Conservation (phyloP, 371 early-diverging fungal genomes). For the Mortierella sp. region DNA sequence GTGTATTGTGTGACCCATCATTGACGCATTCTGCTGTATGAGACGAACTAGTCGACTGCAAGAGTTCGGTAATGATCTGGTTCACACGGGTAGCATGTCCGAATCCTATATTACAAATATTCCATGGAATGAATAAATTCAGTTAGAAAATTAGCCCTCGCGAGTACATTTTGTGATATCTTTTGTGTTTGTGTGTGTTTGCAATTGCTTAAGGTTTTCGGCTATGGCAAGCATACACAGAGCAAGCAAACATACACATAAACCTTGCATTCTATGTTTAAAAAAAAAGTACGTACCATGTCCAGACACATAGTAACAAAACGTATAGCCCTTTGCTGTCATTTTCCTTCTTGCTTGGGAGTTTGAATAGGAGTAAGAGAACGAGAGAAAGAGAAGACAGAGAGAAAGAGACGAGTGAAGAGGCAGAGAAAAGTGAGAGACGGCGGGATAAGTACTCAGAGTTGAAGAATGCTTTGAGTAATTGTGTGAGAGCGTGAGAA, state of each 20-base stretch:
- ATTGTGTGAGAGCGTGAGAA: neutral
- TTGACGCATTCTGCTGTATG: neutral
- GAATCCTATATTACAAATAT: slow-evolving; percentile 61
- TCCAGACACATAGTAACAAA: slow-evolving; percentile 80
- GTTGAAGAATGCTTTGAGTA: neutral
- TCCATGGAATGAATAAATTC: too few relatives aligned
- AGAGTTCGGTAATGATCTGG: slow-evolving; percentile 70
- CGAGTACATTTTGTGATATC: neutral
- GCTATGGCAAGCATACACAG: too few relatives aligned
- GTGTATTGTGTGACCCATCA: neutral
- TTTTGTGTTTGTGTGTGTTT: neutral
- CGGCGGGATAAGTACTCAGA: neutral
- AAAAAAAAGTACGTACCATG: slow-evolving; percentile 60
- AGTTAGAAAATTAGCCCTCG: too few relatives aligned
- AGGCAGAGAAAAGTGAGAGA: neutral
- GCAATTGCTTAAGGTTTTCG: too few relatives aligned
- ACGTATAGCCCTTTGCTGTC: slow-evolving; percentile 56
- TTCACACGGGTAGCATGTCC: slow-evolving; percentile 79
- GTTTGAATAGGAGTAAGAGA: neutral
- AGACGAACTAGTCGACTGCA: slow-evolving; percentile 49
- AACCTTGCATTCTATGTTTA: neutral
- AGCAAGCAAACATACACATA: too few relatives aligned
- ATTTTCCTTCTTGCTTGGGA: neutral
- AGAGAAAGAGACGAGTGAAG: neutral
- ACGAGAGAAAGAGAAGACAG: neutral